Base-by-base conservation (phyloP, 306 rosid species). In the Cicer chorassanicum region DNA sequence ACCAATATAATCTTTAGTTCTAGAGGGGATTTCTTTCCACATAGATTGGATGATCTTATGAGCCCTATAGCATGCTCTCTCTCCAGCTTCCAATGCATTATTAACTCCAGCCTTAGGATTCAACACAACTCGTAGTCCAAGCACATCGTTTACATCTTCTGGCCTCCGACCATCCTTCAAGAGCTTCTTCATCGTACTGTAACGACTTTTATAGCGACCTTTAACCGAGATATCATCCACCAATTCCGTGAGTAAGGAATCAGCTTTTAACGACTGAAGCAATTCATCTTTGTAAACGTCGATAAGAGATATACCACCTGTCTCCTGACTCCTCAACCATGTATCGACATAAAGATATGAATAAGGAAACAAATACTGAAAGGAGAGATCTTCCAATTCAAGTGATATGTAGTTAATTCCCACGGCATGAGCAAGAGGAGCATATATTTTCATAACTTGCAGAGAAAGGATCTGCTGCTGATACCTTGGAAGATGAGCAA, bases 161-260 rank as follows among this genome's bases (percentile, higher is more conserved):
- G 96, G 90, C 78, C 82, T 86, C 82, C 98, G 75, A 11, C 98
- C 98, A 82, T 94, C 98, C 71, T 81, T 89, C 80, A 91, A 80
- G 51, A 94, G 87, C 86, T 94, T 94, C 88, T 90, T 89, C 98
- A 94, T 94, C 0, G 95, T 94, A 71, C 98, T 91, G 72, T 84
- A 94, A 10, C 93, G 95, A 49, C 96, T 94, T 77, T 94, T 94
- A 42, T 88, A 88, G 13, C 97, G 91, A 61, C 95, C 97, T 73
- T 82, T 76, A 48, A 94, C 84, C 0, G 83, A 79, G 70, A 94
- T 43, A 84, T 76, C 86, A 14, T 82, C 87, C 79, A 87, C 86
- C 85, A 91, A 50, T 9, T 67, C 78, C 4, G 80, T 60, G 15
- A 91, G 80, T 70, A 78, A 36, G 8, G 87, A 59, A 76, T 91